Evolutionary conservation across 495 filamentous ascomycete genomes (phyloP).

Genomic region (Hypoxylon perforatum): DNA sequence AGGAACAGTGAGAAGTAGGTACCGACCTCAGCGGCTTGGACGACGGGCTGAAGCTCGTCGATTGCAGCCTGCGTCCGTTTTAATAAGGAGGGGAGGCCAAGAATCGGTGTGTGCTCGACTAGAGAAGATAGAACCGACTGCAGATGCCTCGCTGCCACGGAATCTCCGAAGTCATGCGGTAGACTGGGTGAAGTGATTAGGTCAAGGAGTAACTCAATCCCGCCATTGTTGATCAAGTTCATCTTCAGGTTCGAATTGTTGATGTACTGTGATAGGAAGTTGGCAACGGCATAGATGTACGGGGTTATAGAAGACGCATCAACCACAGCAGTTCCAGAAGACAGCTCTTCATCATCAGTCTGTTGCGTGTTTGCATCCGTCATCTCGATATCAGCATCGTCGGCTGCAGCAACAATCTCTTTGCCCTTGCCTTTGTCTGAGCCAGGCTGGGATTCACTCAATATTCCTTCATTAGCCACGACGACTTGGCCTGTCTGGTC

Average conservation of each 20-base stretch:
- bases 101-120: slow-evolving; percentile 83
- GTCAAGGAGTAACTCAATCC: slow-evolving; percentile 85
- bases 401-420: slow-evolving; percentile 44
- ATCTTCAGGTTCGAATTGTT: slow-evolving; percentile 78
- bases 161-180: slow-evolving; percentile 76
- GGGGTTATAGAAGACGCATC: slow-evolving; percentile 57
- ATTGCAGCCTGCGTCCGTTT: slow-evolving; percentile 75
- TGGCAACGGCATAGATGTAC: slow-evolving; percentile 77
- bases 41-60: slow-evolving; percentile 73
- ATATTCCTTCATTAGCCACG: slow-evolving; percentile 58
- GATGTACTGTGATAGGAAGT: slow-evolving; percentile 83
- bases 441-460: slow-evolving; percentile 16
- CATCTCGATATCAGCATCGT: slow-evolving; percentile 68
- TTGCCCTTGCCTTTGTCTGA: slow-evolving; percentile 55
- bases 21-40: slow-evolving; percentile 48
- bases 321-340: slow-evolving; percentile 12
- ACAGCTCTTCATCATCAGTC: slow-evolving; percentile 25
- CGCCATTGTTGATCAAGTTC: slow-evolving; percentile 80
- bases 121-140: slow-evolving; percentile 79
- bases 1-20: slow-evolving; percentile 73
- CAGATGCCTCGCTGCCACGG: slow-evolving; percentile 71
- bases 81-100: slow-evolving; percentile 83
- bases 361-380: slow-evolving; percentile 55
- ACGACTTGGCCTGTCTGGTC: slow-evolving; percentile 61
- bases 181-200: slow-evolving; percentile 82